Evolutionary conservation across 164 flowering plant species (phyloP).

Genomic region (Hamamelis virginiana): DNA sequence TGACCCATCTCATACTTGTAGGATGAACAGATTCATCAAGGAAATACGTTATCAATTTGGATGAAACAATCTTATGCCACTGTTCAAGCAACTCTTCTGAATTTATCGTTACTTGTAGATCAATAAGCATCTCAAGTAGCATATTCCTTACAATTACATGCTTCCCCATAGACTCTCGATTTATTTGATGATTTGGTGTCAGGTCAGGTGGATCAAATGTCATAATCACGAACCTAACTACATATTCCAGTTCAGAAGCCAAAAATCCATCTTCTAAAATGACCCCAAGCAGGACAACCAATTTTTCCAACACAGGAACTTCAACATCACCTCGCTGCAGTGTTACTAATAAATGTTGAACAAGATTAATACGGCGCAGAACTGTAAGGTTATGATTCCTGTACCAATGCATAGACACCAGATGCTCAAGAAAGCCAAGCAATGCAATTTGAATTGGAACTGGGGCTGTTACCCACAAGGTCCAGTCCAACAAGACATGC

Average conservation of each 20-base stretch:
- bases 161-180: conserved; percentile 94
- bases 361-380: conserved; percentile 89
- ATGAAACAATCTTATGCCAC: conserved; percentile 97
- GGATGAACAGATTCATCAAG: conserved; percentile 99
- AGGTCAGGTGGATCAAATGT: conserved; percentile 94
- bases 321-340: conserved; percentile 99
- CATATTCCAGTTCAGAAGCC: conserved; percentile 87
- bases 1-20: conserved; percentile 98
- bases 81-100: conserved; percentile 92
- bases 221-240: conserved; percentile 95
- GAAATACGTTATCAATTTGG: conserved; percentile 89
- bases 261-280: conserved; percentile 96
- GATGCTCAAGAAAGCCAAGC: conserved; percentile 89
- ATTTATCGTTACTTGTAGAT: conserved; percentile 86
- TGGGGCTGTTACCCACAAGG: conserved; percentile 92
- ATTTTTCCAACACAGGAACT: conserved; percentile 90
- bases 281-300: conserved; percentile 91
- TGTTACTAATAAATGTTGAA: conserved; percentile 92
- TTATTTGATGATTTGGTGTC: conserved; percentile 48
- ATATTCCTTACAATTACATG: conserved; percentile 97
- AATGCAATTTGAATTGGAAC: conserved; percentile 87
- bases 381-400: conserved; percentile 93
- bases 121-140: conserved; percentile 97
- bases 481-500: conserved; percentile 98
- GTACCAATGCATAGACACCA: conserved; percentile 99